Conservation (phyloP, 352 stramenopile species). For the Pelagophyceae sp. region DNA sequence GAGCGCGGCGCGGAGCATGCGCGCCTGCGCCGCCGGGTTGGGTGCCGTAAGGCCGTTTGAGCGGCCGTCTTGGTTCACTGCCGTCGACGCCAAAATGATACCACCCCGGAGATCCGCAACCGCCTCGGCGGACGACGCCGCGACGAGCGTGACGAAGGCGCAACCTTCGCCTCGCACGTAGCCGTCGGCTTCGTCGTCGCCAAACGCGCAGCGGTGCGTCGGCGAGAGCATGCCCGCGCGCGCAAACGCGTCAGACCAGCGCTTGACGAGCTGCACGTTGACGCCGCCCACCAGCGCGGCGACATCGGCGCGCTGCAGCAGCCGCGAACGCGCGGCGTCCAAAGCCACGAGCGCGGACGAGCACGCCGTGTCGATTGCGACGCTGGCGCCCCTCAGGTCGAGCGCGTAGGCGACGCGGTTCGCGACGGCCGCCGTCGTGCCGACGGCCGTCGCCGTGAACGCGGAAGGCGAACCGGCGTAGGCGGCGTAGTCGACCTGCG, state of each 20-base stretch:
- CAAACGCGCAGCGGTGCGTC: neutral
- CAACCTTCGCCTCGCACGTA: conserved; percentile 8
- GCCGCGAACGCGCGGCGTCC: neutral
- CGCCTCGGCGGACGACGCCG: neutral
- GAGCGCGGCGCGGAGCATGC: conserved; percentile 1
- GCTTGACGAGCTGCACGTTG: conserved; percentile 11
- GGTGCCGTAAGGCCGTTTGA: neutral
- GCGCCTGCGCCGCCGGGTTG: neutral
- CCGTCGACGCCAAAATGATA: neutral
- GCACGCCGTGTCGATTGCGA: conserved; percentile 29
- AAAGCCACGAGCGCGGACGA: conserved; percentile 22
- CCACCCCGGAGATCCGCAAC: neutral
- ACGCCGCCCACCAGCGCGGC: conserved; percentile 25
- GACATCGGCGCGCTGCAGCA: conserved; percentile 10
- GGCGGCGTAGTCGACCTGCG: conserved; percentile 7
- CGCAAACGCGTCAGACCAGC: neutral
- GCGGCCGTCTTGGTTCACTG: neutral
- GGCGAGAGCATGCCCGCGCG: conserved; percentile 1
- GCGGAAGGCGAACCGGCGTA: neutral
- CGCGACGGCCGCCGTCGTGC: neutral
- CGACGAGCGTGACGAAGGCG: neutral
- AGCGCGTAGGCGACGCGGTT: conserved; percentile 23
- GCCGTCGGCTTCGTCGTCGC: conserved; percentile 2
- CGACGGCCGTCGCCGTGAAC: conserved; percentile 1
- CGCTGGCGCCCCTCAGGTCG: conserved; percentile 17